Conservation (phyloP, 768 basidiomycete genomes). For the Lyophyllum atratum region DNA sequence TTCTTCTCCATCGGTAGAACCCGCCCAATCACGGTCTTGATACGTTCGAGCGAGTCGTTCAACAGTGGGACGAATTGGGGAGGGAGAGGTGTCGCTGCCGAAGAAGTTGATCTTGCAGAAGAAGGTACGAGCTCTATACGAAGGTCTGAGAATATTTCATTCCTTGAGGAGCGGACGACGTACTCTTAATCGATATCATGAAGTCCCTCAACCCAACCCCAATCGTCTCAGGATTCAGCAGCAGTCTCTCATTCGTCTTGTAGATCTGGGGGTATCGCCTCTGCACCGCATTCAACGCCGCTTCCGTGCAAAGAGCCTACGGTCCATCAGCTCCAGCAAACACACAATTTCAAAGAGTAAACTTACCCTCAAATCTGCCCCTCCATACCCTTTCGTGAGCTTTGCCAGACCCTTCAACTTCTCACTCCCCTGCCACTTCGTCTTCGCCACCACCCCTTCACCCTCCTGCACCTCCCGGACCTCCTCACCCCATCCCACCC, state of each 20-base stretch:
- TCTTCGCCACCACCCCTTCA: conserved; percentile 27
- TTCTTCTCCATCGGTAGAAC: conserved; percentile 83
- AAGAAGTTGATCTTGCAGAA: conserved; percentile 87
- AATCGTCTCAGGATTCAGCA: conserved; percentile 86
- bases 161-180: conserved; percentile 27
- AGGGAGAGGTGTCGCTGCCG: conserved; percentile 83
- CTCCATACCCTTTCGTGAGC: conserved; percentile 96
- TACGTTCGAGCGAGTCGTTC: conserved; percentile 62
- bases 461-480: conserved; percentile 24
- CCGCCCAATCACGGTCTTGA: conserved; percentile 70
- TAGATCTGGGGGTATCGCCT: conserved; percentile 97
- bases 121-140: conserved; percentile 87
- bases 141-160: not conserved
- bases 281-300: conserved; percentile 94
- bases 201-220: conserved; percentile 87
- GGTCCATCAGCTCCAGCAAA: conserved; percentile 9
- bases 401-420: conserved; percentile 65
- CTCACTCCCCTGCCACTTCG: conserved; percentile 25
- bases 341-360: not conserved
- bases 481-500: conserved; percentile 77
- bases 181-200: conserved; percentile 96
- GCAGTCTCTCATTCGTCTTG: conserved; percentile 81
- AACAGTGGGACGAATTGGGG: conserved; percentile 82
- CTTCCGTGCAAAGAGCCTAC: conserved; percentile 94
- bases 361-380: conserved; percentile 91